Conservation (phyloP, 1,284 basidiomycete species). For the Butyriboletus appendiculatus region DNA sequence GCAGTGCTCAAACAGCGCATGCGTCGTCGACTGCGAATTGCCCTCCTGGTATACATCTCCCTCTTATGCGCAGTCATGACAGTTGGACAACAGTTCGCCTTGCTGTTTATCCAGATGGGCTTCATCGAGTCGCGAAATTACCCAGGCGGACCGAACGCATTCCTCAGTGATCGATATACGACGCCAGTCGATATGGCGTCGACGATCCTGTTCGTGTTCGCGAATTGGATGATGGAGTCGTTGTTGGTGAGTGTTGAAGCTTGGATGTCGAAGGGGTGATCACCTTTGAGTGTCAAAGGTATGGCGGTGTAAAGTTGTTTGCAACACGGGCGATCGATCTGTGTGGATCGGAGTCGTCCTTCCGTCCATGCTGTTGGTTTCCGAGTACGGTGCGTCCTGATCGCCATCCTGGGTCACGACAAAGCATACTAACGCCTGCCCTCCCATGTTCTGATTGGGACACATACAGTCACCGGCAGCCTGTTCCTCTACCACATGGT, state of each 20-base stretch:
- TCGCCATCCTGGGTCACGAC: not conserved
- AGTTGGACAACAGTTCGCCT: conserved; percentile 11
- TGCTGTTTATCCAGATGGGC: conserved; percentile 21
- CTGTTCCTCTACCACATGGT: conserved; percentile 11
- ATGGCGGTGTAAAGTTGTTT: conserved; percentile 28
- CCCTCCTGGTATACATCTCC: conserved; percentile 18
- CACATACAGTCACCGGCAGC: conserved; percentile 11
- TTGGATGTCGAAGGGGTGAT: not conserved
- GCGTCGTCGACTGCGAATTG: conserved; percentile 9
- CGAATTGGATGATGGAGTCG: conserved; percentile 29
- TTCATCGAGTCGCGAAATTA: conserved; percentile 17
- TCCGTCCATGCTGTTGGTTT: conserved; percentile 9
- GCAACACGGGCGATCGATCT: conserved; percentile 9
- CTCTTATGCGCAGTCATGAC: conserved; percentile 20
- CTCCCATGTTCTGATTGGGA: not conserved
- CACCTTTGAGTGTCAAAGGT: conserved; percentile 14
- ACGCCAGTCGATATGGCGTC: conserved; percentile 9
- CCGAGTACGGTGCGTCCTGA: conserved; percentile 15
- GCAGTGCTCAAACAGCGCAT: conserved; percentile 18
- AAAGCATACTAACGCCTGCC: not conserved
- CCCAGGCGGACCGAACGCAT: conserved; percentile 22
- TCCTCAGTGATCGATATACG: conserved; percentile 12
- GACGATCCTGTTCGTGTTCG: conserved; percentile 14
- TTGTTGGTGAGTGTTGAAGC: conserved; percentile 21
- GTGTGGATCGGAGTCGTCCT: conserved; percentile 16